Base-by-base conservation (phyloP, 78 protist genomes). In the Speleostelium caveatum region DNA sequence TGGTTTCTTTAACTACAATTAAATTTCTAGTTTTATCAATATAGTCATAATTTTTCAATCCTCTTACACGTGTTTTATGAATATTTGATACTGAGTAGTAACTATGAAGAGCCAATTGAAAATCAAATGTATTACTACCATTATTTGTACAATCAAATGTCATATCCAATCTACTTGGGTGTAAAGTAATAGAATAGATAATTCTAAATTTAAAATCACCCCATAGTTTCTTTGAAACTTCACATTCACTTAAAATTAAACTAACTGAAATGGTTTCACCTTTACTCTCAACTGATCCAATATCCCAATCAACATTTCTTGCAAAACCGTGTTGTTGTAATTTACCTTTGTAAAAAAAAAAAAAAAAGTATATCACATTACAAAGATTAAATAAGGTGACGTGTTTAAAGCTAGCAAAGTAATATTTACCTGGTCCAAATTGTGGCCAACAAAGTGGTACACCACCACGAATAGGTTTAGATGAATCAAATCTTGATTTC, bases 261-360 rank as follows among this genome's bases (percentile, higher is more conserved):
- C 59, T 56, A n/a, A 80, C 77, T 41, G 41, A 36, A 30, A 45
- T 49, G 6, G 41, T 33, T 19, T 39, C 33, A 24, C 38, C 77
- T 24, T 80, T 63, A 0, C 30, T 53, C 2, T 67, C 55, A 19
- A 58, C 62, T 38, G 39, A n/a, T 14, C 39, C 8, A 41, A 80
- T 39, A 8, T 41, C 41, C 89, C 89, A 80, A 53, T 80, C 73
- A 7, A 39, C 39, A 58, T 80, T 80, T 80, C 89, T 80, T 19
- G 89, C 89, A 41, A 80, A 80, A 22, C 89, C 89, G 56, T 80
- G 89, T 38, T 73, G 61, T 58, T 80, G 89, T 26, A 80, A 67
- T 45, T 45, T 45, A n/a, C n/a, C n/a, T n/a, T n/a, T n/a, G n/a
- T n/a, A n/a, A n/a, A n/a, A n/a, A n/a, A n/a, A n/a, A n/a, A n/a